Base-by-base conservation (phyloP, 768 basidiomycete species). In the Trametes maxima region DNA sequence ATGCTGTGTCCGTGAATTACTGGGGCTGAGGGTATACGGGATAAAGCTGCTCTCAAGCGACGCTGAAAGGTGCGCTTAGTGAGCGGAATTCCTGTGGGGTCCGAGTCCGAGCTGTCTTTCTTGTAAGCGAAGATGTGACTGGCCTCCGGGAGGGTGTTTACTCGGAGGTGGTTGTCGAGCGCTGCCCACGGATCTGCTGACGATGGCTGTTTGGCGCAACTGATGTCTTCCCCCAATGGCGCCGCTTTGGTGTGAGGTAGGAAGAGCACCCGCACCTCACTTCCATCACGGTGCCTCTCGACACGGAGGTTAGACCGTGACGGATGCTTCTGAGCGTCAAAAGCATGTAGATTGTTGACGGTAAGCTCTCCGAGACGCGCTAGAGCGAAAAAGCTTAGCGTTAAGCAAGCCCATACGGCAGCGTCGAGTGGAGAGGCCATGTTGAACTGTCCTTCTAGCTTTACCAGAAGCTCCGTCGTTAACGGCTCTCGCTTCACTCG, bases 341-440 rank as follows among this genome's bases (percentile, higher is more conserved):
- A 47, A 13, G 46, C 46, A 14, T 47, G 3, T 2, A 3, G 46
- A 11, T 24, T 47, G 5, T 2, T 69, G 0, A 79, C 64, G 0
- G 55, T 48, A 5, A 57, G 28, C 44, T 57, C 46, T 14, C 55
- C 55, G 4, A 57, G 14, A 3, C 55, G 24, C 1, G 55, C 55
- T 2, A 57, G 6, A 5, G 55, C 28, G 28, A 0, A 82, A 63
- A 81, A 82, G 7, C 67, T 65, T 0, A 73, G 76, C 8, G 74
- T 75, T 10, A 79, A 2, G 19, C 55, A 57, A 7, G 40, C 53
- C 55, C 55, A 57, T 1, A 57, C 44, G 25, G 59, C 59, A 70
- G 61, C 78, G 49, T 62, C 60, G 2, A 56, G 54, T 3, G 54
- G 60, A 8, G 7, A 14, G 3, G 19, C 14, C 37, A 49, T 16